Percentiles rank a stretch among this genome's conserved stretches.
Conservation (phyloP, 2,329 filamentous ascomycete genomes). For the Claviceps sp. region DNA sequence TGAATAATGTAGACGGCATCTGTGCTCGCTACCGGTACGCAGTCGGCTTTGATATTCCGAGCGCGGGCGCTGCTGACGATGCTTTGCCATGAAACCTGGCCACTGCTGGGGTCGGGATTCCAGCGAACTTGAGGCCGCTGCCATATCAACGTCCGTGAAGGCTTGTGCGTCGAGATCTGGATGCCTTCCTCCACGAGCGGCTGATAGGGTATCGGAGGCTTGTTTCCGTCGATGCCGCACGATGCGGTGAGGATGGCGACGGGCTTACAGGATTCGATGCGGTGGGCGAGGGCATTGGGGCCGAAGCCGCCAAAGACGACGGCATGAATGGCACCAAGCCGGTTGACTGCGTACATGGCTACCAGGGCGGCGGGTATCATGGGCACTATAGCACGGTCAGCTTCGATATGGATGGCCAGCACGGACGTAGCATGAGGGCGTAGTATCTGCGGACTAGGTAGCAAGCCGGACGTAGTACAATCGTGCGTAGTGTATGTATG, state of each 20-base stretch:
- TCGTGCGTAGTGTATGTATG: too few species aligned
- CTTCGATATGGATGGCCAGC: not conserved
- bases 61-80: constrained; percentile 58
- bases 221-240: constrained; percentile 79
- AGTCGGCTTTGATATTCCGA: constrained; percentile 54
- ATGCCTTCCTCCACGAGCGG: constrained; percentile 66
- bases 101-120: constrained; percentile 51
- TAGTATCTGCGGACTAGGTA: too few species aligned
- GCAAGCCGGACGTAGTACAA: too few species aligned
- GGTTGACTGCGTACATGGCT: constrained; percentile 67
- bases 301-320: constrained; percentile 93
- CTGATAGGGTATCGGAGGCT: constrained; percentile 66
- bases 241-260: constrained; percentile 73
- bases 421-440: too few species aligned
- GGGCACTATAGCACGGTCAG: constrained; percentile 47
- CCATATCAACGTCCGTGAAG: constrained; percentile 64
- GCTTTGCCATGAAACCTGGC: constrained; percentile 69
- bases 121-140: constrained; percentile 67
- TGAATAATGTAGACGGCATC: constrained; percentile 87
- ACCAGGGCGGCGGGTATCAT: constrained; percentile 89
- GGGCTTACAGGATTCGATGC: constrained; percentile 72
- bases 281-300: constrained; percentile 65
- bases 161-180: constrained; percentile 54
- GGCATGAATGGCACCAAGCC: constrained; percentile 76
- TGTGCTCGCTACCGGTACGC: constrained; percentile 64